A percentile compares a stretch with the other conserved stretches of the same genome.
These are phyloP conservation scores for Plasmodium berghei DNA, from an alignment of 169 alveolate genomes.

Conservation along the genomic window DNA sequence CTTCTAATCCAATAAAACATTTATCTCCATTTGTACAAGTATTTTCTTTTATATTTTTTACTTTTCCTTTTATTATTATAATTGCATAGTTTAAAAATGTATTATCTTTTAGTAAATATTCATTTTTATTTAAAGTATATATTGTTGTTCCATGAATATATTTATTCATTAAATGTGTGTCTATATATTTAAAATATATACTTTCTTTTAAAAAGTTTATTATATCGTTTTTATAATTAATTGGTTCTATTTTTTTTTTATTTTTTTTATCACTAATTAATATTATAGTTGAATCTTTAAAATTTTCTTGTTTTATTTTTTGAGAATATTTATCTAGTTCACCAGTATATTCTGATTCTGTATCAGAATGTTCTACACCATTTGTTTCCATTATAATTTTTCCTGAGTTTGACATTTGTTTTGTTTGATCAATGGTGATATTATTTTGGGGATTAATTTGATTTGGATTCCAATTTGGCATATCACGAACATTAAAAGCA, in stretches of 20 bases:
- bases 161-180: conserved; percentile 33
- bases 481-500: neutral
- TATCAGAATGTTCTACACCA: neutral
- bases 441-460: neutral
- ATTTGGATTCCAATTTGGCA: neutral
- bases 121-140: conserved; percentile 19
- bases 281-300: neutral
- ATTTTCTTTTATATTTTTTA: conserved; percentile 26
- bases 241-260: neutral
- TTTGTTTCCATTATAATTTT: neutral
- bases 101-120: conserved; percentile 45
- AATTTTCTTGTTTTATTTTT: neutral
- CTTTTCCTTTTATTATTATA: conserved; percentile 52
- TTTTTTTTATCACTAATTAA: neutral
- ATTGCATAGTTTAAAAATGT: conserved; percentile 68
- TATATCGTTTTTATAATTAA: conserved; percentile 26
- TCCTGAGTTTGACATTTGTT: neutral
- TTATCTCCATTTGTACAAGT: neutral
- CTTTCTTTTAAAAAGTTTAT: conserved; percentile 39
- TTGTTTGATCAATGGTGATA: neutral
- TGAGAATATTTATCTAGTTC: neutral
- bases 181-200: conserved; percentile 62
- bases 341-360: neutral
- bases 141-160: conserved; percentile 40
- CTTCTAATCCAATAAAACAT: conserved; percentile 68